Evolutionary conservation across 495 filamentous ascomycete species (phyloP).

Genomic region (Ramalina intermedia): DNA sequence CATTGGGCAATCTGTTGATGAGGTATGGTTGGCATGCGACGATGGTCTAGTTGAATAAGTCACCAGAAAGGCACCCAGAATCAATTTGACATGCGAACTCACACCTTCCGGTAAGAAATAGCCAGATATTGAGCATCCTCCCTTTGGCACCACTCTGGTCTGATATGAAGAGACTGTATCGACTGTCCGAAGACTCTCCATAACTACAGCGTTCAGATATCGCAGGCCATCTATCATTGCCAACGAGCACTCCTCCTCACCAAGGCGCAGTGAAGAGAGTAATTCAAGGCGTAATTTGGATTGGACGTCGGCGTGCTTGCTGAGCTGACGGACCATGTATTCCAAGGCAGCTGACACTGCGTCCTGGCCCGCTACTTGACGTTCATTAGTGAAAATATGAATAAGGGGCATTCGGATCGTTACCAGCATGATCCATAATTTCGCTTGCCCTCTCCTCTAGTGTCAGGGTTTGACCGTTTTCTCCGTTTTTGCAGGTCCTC

Average conservation of each 20-base stretch:
- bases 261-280: background rate
- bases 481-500: background rate
- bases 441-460: constrained; percentile 8
- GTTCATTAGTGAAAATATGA: background rate
- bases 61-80: background rate
- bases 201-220: constrained; percentile 42
- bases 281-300: constrained; percentile 5
- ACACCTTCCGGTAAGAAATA: constrained; percentile 7
- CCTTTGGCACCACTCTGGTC: constrained; percentile 9
- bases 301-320: constrained; percentile 4
- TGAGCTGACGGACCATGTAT: constrained; percentile 3
- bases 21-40: constrained; percentile 8
- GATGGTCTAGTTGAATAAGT: background rate
- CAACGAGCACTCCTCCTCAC: constrained; percentile 1
- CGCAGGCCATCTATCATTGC: constrained; percentile 36
- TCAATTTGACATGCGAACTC: background rate
- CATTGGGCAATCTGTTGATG: constrained; percentile 6
- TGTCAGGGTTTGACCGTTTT: background rate
- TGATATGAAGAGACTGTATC: constrained; percentile 11
- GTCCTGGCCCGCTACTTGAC: constrained; percentile 9
- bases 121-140: constrained; percentile 5
- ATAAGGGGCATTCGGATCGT: background rate
- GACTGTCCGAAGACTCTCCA: constrained; percentile 8
- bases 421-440: constrained; percentile 13
- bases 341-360: constrained; percentile 8